These are phyloP conservation scores for Torulaspora quercuum DNA, from an alignment of 805 yeast species.

Conservation along the genomic window DNA sequence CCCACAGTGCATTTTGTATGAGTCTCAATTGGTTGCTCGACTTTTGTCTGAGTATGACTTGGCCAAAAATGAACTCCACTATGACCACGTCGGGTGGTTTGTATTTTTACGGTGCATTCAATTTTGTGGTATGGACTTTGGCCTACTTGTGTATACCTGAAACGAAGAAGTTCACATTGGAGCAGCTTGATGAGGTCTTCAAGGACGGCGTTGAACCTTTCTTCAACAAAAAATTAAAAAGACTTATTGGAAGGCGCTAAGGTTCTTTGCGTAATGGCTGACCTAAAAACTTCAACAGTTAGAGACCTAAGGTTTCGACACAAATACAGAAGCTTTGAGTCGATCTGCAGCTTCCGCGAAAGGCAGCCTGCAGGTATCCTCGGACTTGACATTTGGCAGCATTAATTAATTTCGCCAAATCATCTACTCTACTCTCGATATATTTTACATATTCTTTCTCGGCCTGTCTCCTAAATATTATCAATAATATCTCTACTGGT, in stretches of 20 bases:
- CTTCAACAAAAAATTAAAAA: conserved; percentile 12
- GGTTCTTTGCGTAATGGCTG: no score
- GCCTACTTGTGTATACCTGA: conserved; percentile 52
- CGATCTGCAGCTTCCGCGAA: no score
- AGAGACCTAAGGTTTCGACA: no score
- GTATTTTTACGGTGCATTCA: conserved; percentile 53
- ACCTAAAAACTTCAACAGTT: no score
- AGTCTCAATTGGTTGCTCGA: conserved; percentile 42
- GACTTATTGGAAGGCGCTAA: conserved; percentile 7
- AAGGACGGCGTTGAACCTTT: conserved; percentile 26
- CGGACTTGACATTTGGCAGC: no score
- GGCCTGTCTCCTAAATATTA: no score
- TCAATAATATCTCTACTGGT: no score
- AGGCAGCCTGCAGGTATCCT: no score
- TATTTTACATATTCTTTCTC: no score
- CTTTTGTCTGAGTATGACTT: conserved; percentile 53
- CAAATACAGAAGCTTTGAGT: no score
- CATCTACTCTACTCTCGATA: no score
- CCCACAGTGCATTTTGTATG: conserved; percentile 51
- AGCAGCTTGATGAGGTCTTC: conserved; percentile 73
- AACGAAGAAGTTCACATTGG: conserved; percentile 67
- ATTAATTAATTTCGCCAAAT: no score
- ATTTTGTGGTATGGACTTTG: conserved; percentile 45
- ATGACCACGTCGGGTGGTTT: conserved; percentile 50
- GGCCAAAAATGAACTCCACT: conserved; percentile 47